phyloP scores from a whole-genome alignment of 192 early-diverging fungal genomes.

The Coemansia sp. region DNA sequence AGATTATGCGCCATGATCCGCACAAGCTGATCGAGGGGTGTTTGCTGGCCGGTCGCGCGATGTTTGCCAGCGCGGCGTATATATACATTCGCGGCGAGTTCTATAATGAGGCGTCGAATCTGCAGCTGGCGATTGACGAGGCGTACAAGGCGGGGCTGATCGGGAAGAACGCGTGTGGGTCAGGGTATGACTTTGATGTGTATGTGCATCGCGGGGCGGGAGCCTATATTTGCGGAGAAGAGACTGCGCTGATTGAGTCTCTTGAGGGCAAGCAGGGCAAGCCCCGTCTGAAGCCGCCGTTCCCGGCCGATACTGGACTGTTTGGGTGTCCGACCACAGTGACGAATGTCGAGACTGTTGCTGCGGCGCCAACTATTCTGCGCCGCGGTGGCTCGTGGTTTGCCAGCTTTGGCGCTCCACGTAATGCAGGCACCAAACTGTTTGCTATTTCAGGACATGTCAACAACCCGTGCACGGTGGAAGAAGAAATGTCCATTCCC shows the following conservation, averaged over 20 bases:
- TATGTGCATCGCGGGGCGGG: conserved; percentile 97
- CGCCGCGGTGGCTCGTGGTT: conserved; percentile 92
- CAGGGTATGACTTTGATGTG: conserved; percentile 96
- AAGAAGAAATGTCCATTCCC: conserved; percentile 99
- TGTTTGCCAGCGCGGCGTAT: conserved; percentile 96
- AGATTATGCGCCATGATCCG: conserved; percentile 90
- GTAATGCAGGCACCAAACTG: conserved; percentile 94
- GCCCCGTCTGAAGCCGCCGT: conserved; percentile 97
- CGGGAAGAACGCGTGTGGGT: conserved; percentile 97
- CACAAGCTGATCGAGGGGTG: conserved; percentile 99
- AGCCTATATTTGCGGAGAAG: conserved; percentile 98
- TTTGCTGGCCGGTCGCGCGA: conserved; percentile 91
- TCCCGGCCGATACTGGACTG: conserved; percentile 97
- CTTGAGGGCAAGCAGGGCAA: conserved; percentile 98
- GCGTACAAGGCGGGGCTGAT: conserved; percentile 96
- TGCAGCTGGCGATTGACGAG: conserved; percentile 94
- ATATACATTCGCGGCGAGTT: conserved; percentile 98
- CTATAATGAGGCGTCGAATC: conserved; percentile 91
- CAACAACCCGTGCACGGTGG: conserved; percentile 96
- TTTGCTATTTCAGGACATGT: conserved; percentile 98
- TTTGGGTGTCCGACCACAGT: conserved; percentile 99
- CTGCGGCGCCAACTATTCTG: conserved; percentile 93
- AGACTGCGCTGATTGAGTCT: conserved; percentile 84
- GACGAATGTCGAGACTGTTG: conserved; percentile 99
- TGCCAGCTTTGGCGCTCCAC: conserved; percentile 86